phyloP scores from a whole-genome alignment of 345 rosid genomes.

The Salix koriyanagi region DNA sequence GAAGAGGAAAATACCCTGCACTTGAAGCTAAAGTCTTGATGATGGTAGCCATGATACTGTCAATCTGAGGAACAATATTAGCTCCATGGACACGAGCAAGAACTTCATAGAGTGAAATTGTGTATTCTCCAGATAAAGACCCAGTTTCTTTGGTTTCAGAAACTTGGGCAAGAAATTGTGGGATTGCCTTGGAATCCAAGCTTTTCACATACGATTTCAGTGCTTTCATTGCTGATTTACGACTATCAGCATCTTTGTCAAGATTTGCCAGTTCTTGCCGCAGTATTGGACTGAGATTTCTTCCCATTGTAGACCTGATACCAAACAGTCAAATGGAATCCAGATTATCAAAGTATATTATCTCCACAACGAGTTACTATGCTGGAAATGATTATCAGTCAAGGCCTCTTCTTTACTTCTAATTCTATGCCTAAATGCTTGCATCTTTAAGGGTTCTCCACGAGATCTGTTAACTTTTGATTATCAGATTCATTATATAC shows the following conservation, averaged over 20 bases:
- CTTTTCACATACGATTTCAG: conserved; percentile 75
- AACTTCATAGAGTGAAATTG: conserved; percentile 87
- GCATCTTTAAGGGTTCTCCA: background rate
- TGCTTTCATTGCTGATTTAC: conserved; percentile 77
- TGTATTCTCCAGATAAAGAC: conserved; percentile 70
- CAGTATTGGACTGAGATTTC: conserved; percentile 65
- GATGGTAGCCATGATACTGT: conserved; percentile 74
- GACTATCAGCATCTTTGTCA: conserved; percentile 73
- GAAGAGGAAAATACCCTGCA: conserved; percentile 92
- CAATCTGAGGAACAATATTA: conserved; percentile 88
- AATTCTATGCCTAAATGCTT: background rate
- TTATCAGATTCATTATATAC: background rate
- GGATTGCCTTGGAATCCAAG: conserved; percentile 80
- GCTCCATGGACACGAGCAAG: conserved; percentile 94
- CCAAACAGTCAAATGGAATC: background rate
- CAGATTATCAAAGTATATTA: background rate
- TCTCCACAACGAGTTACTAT: background rate
- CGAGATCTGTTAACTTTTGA: background rate
- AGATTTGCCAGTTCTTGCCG: conserved; percentile 73
- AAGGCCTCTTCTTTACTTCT: background rate
- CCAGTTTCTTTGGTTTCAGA: conserved; percentile 90
- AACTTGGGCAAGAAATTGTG: conserved; percentile 75
- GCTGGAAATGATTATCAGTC: background rate
- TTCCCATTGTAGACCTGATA: conserved; percentile 51
- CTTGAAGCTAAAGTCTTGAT: conserved; percentile 83